Base-by-base conservation (phyloP, 495 filamentous ascomycete genomes). In the Neurospora sp. region DNA sequence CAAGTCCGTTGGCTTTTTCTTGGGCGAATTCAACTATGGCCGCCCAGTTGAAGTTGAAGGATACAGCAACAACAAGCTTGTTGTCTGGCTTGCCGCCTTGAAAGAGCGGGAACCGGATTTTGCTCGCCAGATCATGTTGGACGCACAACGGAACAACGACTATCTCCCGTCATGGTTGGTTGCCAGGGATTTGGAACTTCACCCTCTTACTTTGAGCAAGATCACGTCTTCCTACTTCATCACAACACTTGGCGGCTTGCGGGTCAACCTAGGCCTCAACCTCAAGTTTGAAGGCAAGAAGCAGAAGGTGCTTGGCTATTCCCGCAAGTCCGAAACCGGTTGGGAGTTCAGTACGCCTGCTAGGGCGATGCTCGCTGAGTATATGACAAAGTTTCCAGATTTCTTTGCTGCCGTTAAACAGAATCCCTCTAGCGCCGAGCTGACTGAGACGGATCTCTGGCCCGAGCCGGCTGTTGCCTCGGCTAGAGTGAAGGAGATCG, bases 261-360 rank as follows among this genome's bases (percentile, higher is more conserved):
- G 88, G 42, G 87, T 96, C 48, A 98, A 99, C 77, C 84, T 99
- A 16, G 96, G 96, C 10, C 85, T 99, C 48, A 99, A 98, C 78
- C 85, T 99, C 73, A 99, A 99, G 79, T 98, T 98, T 72, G 95
- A 99, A 80, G 91, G 91, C 0, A 93, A 90, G 82, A 96, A 98
- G 82, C 89, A 93, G 72, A 99, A 99, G 81, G 96, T 99, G 6
- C 86, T 98, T 18, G 96, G 96, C 6, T 99, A 98, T 80, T 97
- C 95, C 20, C 93, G 94, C 74, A 92, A 92, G 69, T 89, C 89
- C 20, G 85, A 89, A 14, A 90, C 87, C 16, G 96, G 96, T 10
- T 99, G 96, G 96, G 96, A 98, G 81, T 98, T 96, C 78, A 97
- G 93, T 77, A 86, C 88, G 71, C 93, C 94, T 77, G 93, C 96